Base-by-base conservation (phyloP, 129 eudicot species). In the Ambrosia artemisiifolia region DNA sequence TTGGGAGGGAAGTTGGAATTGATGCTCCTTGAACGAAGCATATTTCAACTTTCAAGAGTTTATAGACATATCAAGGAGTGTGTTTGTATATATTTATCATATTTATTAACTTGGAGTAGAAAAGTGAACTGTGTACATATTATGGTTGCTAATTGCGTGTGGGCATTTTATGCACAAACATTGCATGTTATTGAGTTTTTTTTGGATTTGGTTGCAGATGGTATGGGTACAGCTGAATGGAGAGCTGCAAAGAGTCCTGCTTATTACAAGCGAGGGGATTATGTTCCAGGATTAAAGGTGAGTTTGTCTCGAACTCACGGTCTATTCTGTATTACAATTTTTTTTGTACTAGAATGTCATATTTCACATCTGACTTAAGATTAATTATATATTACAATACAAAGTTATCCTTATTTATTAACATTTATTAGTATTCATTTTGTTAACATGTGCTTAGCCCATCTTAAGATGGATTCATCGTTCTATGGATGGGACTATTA, bases 171-270 rank as follows among this genome's bases (percentile, higher is more conserved):
- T 65, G 62, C 38, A 13, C 63, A 28, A 36, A 34, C 11, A 60
- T 49, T 17, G 56, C 42, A 38, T 51, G 66, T 8, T 57, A 70
- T 34, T 78, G 72, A 78, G 34, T 11, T 62, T 57, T 42, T 7
- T 73, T 1, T 79, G 43, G 44, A 40, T 83, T 84, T 51, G 49
- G 53, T 2, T 79, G 65, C 85, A 95, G 99, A 95, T 91, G 99
- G 99, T 63, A 95, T 95, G 99, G 99, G 99, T 10, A 95, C 99
- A 10, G 99, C 99, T 8, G 99, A 91, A 78, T 95, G 99, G 99
- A 90, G 99, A 76, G 96, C 99, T 34, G 96, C 99, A 14, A 95
- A 90, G 88, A 90, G 94, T 82, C 97, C 99, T 28, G 78, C 96
- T 63, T 95, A 95, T 76, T 95, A 88, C 84, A 95, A 95, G 84